Conservation (phyloP, 169 alveolate genomes). For the Amoebophrya sp. region DNA sequence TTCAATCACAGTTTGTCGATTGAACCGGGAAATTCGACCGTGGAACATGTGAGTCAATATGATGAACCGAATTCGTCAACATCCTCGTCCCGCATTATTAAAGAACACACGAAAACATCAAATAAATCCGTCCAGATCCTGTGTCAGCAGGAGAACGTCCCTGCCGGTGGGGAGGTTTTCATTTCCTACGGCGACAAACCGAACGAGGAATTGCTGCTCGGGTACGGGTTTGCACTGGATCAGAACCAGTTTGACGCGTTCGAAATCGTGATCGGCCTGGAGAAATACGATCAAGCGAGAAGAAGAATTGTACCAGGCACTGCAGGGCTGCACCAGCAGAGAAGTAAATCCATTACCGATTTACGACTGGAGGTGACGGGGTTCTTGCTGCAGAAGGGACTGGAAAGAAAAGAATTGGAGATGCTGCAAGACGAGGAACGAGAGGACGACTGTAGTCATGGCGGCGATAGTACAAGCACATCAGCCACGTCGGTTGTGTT, state of each 20-base stretch:
- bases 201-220: neutral
- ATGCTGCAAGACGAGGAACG: no score
- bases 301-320: no score
- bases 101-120: neutral
- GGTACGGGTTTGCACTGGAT: neutral
- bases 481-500: no score
- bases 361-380: no score
- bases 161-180: neutral
- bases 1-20: neutral
- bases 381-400: no score
- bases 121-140: neutral
- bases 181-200: neutral
- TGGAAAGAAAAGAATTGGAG: no score
- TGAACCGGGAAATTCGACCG: neutral
- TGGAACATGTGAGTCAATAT: neutral
- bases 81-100: neutral
- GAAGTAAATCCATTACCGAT: no score
- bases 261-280: neutral
- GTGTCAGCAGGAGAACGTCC: neutral
- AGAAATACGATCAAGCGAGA: neutral
- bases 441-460: no score
- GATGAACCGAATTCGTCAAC: neutral
- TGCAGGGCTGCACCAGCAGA: no score
- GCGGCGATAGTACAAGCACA: no score
- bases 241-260: neutral